Evolutionary conservation across 768 basidiomycete species (phyloP).

Genomic region (Russula abietina): DNA sequence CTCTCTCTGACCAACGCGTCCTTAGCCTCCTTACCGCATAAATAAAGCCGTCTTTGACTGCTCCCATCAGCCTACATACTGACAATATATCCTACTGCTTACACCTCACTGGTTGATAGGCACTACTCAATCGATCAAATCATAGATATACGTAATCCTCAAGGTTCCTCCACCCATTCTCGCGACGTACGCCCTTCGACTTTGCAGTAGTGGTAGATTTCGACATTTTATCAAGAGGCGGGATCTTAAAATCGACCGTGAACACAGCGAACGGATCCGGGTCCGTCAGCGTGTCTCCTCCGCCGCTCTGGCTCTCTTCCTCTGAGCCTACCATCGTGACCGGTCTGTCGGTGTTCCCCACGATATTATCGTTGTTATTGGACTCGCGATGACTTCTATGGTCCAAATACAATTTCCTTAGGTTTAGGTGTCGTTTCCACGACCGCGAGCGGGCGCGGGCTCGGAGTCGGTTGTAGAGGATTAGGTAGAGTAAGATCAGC

Average conservation of each 20-base stretch:
- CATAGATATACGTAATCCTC: conserved; percentile 7
- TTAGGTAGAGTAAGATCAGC: neutral
- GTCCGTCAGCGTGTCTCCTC: neutral
- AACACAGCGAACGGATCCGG: neutral
- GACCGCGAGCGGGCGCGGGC: neutral
- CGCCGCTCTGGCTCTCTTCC: too few species aligned
- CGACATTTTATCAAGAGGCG: neutral
- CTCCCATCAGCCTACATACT: too few species aligned
- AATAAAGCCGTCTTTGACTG: too few species aligned
- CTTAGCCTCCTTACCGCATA: too few species aligned
- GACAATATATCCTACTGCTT: too few species aligned
- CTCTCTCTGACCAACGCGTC: too few species aligned
- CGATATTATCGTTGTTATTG: too few species aligned
- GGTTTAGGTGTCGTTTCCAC: neutral
- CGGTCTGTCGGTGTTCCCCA: too few species aligned
- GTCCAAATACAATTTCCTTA: too few species aligned
- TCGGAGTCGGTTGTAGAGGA: neutral
- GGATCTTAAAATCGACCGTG: neutral
- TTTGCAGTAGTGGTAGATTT: neutral
- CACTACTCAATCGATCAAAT: neutral
- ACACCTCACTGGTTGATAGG: too few species aligned
- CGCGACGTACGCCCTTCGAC: neutral
- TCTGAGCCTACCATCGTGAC: too few species aligned
- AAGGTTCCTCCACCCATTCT: conserved; percentile 10
- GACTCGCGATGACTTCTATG: neutral